Evolutionary conservation across 2,329 filamentous ascomycete genomes (phyloP).

Genomic region (Emmonsiellopsis sp.): DNA sequence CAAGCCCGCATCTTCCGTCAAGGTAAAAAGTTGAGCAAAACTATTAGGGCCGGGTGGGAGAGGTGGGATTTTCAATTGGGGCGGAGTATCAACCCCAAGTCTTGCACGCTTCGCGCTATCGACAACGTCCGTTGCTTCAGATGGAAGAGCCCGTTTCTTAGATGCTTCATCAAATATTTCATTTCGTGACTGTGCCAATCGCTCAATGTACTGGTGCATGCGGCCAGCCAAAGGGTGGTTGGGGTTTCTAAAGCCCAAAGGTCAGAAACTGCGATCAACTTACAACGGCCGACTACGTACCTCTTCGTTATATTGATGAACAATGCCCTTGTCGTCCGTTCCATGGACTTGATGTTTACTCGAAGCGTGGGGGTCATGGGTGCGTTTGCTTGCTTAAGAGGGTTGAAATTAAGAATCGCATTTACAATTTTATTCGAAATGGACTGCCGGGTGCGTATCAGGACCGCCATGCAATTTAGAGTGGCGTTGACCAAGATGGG

Average conservation of each 20-base stretch:
- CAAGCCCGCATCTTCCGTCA: constrained; percentile 65
- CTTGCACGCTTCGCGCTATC: constrained; percentile 77
- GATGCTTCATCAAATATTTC: constrained; percentile 69
- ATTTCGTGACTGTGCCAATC: constrained; percentile 64
- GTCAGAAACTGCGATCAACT: constrained; percentile 12
- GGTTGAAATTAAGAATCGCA: constrained; percentile 83
- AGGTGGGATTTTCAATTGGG: constrained; percentile 52
- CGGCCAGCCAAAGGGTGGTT: constrained; percentile 64
- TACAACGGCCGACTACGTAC: constrained; percentile 34
- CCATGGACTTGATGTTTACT: constrained; percentile 85
- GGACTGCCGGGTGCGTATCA: constrained; percentile 71
- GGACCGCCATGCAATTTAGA: constrained; percentile 72
- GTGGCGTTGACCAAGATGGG: constrained; percentile 83
- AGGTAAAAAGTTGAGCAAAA: constrained; percentile 74
- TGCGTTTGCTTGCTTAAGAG: constrained; percentile 66
- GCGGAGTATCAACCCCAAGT: constrained; percentile 45
- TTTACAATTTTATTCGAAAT: constrained; percentile 79
- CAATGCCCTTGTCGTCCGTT: constrained; percentile 79
- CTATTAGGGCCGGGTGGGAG: constrained; percentile 67
- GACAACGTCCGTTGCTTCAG: constrained; percentile 59
- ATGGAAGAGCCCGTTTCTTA: constrained; percentile 65
- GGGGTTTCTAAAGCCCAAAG: constrained; percentile 52
- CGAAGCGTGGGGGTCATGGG: constrained; percentile 69
- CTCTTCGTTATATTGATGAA: constrained; percentile 74
- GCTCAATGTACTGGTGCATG: constrained; percentile 81